phyloP scores from a whole-genome alignment of 2,329 filamentous ascomycete species.

The Ceratocystis lukuohia region DNA sequence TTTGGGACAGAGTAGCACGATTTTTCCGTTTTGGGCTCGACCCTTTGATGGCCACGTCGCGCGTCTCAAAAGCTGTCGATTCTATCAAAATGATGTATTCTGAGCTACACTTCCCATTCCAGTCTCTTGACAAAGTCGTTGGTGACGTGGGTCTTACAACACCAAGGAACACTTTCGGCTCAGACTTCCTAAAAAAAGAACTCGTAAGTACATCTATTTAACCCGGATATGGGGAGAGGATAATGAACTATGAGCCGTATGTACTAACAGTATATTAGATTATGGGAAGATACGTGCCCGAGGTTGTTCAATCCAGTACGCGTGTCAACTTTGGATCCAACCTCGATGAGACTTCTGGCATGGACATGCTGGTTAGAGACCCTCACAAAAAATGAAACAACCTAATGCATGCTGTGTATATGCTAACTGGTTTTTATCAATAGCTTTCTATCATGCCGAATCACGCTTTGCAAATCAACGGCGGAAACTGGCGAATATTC shows the following conservation, averaged over 20 bases:
- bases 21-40: conserved; percentile 76
- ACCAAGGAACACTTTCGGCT: conserved; percentile 57
- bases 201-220: conserved; percentile 29
- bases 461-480: conserved; percentile 62
- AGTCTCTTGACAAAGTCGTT: conserved; percentile 55
- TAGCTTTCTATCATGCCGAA: conserved; percentile 76
- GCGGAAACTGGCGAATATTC: conserved; percentile 94
- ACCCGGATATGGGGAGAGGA: neutral
- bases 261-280: conserved; percentile 33
- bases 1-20: neutral
- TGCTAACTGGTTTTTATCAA: neutral
- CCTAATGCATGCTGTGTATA: neutral
- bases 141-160: conserved; percentile 53
- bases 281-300: conserved; percentile 51
- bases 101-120: conserved; percentile 70
- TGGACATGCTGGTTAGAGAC: conserved; percentile 60
- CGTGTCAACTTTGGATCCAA: conserved; percentile 94
- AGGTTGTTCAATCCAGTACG: conserved; percentile 82
- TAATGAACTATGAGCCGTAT: neutral
- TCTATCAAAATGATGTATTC: conserved; percentile 73
- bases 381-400: neutral
- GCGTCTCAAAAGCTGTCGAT: conserved; percentile 58
- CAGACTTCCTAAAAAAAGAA: conserved; percentile 55
- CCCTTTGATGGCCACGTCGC: conserved; percentile 56
- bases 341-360: conserved; percentile 67